Evolutionary conservation across 2,329 filamentous ascomycete species (phyloP).

Genomic region (Penicillium sp.): DNA sequence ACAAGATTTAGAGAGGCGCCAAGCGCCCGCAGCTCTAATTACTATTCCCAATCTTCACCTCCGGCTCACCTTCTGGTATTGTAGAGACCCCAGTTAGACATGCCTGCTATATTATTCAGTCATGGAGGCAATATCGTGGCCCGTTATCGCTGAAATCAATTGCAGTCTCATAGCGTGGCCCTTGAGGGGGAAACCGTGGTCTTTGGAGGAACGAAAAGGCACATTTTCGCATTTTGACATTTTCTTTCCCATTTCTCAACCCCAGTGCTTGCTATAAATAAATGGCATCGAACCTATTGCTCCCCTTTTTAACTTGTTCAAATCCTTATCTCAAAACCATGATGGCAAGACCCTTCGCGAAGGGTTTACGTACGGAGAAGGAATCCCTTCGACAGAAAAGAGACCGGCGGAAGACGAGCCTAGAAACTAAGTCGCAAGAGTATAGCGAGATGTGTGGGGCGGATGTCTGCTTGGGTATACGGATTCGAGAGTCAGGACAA

Average conservation of each 20-base stretch:
- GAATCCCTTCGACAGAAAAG: not conserved
- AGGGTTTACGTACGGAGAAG: not conserved
- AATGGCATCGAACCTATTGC: not conserved
- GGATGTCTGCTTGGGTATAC: slow-evolving; percentile 1
- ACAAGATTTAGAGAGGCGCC: not conserved
- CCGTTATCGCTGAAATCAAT: not conserved
- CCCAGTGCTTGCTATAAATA: not conserved
- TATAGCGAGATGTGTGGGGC: slow-evolving; percentile 1
- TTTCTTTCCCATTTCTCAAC: not conserved
- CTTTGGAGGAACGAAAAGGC: not conserved
- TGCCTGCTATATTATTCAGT: not conserved
- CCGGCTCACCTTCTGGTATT: not conserved
- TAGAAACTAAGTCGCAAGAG: slow-evolving; percentile 1
- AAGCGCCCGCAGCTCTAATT: not conserved
- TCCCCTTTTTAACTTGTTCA: not conserved
- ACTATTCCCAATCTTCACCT: not conserved
- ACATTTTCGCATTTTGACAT: not conserved
- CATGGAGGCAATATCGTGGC: not conserved
- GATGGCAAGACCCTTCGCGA: not conserved
- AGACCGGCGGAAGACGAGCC: not conserved
- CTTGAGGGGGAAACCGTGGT: not conserved
- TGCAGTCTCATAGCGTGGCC: not conserved
- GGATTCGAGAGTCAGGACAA: slow-evolving; percentile 2
- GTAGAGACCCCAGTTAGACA: not conserved
- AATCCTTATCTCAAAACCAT: not conserved